Percentiles rank a stretch among this genome's conserved stretches.
Evolutionary conservation across 2,329 filamentous ascomycete genomes (phyloP).

Genomic region (Colletotrichum sansevieriae): DNA sequence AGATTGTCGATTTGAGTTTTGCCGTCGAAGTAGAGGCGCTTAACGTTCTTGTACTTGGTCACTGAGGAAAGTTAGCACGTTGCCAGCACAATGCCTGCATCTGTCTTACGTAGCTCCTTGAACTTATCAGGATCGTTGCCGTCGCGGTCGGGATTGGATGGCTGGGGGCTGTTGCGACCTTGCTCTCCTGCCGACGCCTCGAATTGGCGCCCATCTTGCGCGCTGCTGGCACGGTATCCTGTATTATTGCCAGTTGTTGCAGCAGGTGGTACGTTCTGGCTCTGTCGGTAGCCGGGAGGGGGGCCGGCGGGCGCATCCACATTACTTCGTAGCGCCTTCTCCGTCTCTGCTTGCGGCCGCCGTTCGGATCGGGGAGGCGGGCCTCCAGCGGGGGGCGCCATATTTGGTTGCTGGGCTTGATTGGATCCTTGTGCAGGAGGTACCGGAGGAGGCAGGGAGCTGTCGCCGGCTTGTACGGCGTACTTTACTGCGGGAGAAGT

Average conservation of each 20-base stretch:
- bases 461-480: conserved; percentile 48
- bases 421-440: conserved; percentile 47
- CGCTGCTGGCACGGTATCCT: conserved; percentile 56
- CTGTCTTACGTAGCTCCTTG: conserved; percentile 67
- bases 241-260: conserved; percentile 52
- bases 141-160: conserved; percentile 58
- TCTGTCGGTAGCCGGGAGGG: conserved; percentile 66
- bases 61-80: conserved; percentile 67
- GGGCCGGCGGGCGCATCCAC: conserved; percentile 60
- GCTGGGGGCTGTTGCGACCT: conserved; percentile 70
- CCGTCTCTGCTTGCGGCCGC: conserved; percentile 61
- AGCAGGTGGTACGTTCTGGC: conserved; percentile 59
- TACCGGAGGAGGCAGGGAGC: conserved; percentile 42
- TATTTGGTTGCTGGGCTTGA: conserved; percentile 54
- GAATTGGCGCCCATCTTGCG: conserved; percentile 56
- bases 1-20: conserved; percentile 92
- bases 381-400: conserved; percentile 63
- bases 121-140: conserved; percentile 66
- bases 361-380: conserved; percentile 55
- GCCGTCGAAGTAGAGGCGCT: conserved; percentile 96
- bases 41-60: conserved; percentile 97
- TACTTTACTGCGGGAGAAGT: conserved; percentile 59
- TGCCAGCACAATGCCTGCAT: neutral
- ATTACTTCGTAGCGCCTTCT: conserved; percentile 59
- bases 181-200: conserved; percentile 60